Evolutionary conservation across 306 rosid species (phyloP).

Genomic region (Malus fusca): DNA sequence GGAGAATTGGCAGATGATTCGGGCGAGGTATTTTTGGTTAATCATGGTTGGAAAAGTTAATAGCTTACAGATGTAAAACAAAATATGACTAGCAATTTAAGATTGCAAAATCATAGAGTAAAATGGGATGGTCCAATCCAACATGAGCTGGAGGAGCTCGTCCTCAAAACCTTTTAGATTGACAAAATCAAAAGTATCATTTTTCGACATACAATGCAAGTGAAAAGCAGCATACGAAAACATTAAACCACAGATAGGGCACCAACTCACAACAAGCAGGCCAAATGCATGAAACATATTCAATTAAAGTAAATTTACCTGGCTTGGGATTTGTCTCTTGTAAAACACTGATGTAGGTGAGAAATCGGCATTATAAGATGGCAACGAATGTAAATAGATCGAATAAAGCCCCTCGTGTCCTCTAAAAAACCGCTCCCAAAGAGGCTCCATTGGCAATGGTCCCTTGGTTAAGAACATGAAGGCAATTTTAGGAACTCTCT

Average conservation of each 20-base stretch:
- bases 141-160: neutral
- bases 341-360: slow-evolving; percentile 64
- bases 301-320: slow-evolving; percentile 32
- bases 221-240: neutral
- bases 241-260: no score
- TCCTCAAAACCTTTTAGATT: neutral
- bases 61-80: neutral
- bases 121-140: neutral
- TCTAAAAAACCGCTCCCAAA: slow-evolving; percentile 81
- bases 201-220: neutral
- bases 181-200: neutral
- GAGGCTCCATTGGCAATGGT: slow-evolving; percentile 85
- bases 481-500: slow-evolving; percentile 82
- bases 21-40: neutral
- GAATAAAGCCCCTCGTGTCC: slow-evolving; percentile 63
- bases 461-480: slow-evolving; percentile 98
- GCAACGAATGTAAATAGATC: slow-evolving; percentile 74
- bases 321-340: slow-evolving; percentile 82
- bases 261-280: neutral
- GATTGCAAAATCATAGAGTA: neutral
- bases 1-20: neutral
- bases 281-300: neutral
- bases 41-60: neutral
- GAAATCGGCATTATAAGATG: slow-evolving; percentile 56
- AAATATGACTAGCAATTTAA: neutral